These are phyloP conservation scores for Wallacemonas sp. DNA, from an alignment of 208 protist genomes.

Conservation along the genomic window DNA sequence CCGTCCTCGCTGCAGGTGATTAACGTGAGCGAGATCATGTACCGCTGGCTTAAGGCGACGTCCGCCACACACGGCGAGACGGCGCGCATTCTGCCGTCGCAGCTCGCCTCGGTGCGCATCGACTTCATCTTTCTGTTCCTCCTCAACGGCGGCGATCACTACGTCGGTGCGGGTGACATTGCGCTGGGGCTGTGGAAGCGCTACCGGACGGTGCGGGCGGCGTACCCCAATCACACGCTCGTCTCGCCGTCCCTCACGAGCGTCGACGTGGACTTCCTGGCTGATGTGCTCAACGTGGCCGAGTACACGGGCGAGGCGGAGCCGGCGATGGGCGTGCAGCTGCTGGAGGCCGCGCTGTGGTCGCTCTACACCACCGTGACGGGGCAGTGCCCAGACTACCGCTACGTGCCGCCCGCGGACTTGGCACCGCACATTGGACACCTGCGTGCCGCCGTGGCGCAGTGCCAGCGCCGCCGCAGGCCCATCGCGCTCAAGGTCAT, in stretches of 20 bases:
- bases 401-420: conserved; percentile 35
- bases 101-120: conserved; percentile 76
- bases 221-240: conserved; percentile 50
- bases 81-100: conserved; percentile 32
- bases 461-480: conserved; percentile 33
- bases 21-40: conserved; percentile 69
- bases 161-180: conserved; percentile 79
- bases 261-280: conserved; percentile 66
- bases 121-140: conserved; percentile 88
- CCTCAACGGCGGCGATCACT: conserved; percentile 88
- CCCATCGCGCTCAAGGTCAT: conserved; percentile 16
- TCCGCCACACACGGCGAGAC: conserved; percentile 36
- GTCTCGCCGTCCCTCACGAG: conserved; percentile 44
- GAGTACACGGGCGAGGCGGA: conserved; percentile 68
- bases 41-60: conserved; percentile 71
- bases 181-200: conserved; percentile 72
- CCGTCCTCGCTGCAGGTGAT: conserved; percentile 84
- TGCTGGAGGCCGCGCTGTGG: conserved; percentile 56
- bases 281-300: conserved; percentile 60
- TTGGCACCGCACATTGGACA: conserved; percentile 58
- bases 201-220: conserved; percentile 69
- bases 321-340: conserved; percentile 30
- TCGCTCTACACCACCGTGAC: conserved; percentile 49
- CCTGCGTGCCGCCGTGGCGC: conserved; percentile 56
- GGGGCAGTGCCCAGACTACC: conserved; percentile 52